Evolutionary conservation across 805 yeast species (phyloP).

Genomic region (Candida sphagnicola): DNA sequence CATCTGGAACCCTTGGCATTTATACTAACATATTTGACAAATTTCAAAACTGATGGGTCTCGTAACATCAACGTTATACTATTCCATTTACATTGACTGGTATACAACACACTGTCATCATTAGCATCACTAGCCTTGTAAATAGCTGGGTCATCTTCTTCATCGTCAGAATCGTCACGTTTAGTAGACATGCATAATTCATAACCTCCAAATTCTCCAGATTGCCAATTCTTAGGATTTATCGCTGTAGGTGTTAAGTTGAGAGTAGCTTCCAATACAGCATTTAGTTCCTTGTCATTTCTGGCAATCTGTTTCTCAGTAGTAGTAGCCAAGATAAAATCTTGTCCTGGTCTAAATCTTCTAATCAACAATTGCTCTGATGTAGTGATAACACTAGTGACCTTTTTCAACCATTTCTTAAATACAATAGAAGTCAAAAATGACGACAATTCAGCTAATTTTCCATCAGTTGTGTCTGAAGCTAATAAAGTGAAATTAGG

Average conservation of each 20-base stretch:
- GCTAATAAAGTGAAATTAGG: slow-evolving; percentile 50
- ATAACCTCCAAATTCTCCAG: slow-evolving; percentile 92
- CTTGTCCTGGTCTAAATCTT: slow-evolving; percentile 92
- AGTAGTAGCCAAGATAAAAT: slow-evolving; percentile 84
- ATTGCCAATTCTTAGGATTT: slow-evolving; percentile 68
- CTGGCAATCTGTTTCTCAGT: slow-evolving; percentile 37
- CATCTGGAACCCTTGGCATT: slow-evolving; percentile 89
- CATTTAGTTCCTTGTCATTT: slow-evolving; percentile 33
- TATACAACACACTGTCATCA: slow-evolving; percentile 71
- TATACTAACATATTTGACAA: slow-evolving; percentile 86
- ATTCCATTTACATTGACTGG: slow-evolving; percentile 83
- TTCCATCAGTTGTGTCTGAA: slow-evolving; percentile 19
- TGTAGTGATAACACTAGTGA: slow-evolving; percentile 61
- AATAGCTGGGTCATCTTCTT: slow-evolving; percentile 80
- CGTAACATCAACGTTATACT: slow-evolving; percentile 70
- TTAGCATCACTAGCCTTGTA: slow-evolving; percentile 54
- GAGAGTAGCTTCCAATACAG: slow-evolving; percentile 73
- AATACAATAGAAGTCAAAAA: slow-evolving; percentile 62
- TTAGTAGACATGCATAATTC: slow-evolving; percentile 80
- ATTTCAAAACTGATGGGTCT: slow-evolving; percentile 83
- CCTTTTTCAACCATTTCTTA: slow-evolving; percentile 59
- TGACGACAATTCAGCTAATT: slow-evolving; percentile 50
- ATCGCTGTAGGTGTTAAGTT: slow-evolving; percentile 67
- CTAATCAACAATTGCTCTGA: slow-evolving; percentile 71
- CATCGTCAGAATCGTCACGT: slow-evolving; percentile 40